Conservation (phyloP, 148 eudicot genomes). For the Pharnaceum exiguum region DNA sequence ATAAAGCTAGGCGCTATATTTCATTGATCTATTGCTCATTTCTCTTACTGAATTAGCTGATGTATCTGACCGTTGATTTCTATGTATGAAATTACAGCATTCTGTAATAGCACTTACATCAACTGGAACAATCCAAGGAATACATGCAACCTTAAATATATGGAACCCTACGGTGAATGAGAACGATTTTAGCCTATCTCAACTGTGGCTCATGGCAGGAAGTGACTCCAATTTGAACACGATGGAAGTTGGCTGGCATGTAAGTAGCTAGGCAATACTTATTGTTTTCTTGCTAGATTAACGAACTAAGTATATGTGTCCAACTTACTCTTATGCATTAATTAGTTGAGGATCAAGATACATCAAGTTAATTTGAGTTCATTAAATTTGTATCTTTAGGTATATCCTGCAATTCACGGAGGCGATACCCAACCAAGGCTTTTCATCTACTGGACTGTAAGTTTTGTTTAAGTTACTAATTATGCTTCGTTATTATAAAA, state of each 20-base stretch:
- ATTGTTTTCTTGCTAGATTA: background rate
- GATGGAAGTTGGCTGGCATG: constrained; percentile 13
- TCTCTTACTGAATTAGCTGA: too few relatives aligned
- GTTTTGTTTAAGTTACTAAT: background rate
- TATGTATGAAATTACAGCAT: too few relatives aligned
- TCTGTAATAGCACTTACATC: too few relatives aligned
- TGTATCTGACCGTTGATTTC: too few relatives aligned
- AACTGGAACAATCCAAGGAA: background rate
- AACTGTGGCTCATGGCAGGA: constrained; percentile 2
- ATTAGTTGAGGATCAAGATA: too few relatives aligned
- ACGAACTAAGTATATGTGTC: background rate
- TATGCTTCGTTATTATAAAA: too few relatives aligned
- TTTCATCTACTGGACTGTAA: constrained; percentile 6
- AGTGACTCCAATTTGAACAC: background rate
- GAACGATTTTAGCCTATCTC: background rate
- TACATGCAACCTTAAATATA: background rate
- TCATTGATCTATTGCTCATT: too few relatives aligned
- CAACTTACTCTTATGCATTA: background rate
- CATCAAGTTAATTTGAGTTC: too few relatives aligned
- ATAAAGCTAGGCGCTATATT: too few relatives aligned
- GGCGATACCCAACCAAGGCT: background rate
- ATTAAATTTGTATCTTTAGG: background rate
- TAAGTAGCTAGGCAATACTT: background rate
- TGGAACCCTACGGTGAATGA: background rate
- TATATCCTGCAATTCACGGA: background rate